phyloP scores from a whole-genome alignment of 208 protist species.

The Leishmania mexicana region DNA sequence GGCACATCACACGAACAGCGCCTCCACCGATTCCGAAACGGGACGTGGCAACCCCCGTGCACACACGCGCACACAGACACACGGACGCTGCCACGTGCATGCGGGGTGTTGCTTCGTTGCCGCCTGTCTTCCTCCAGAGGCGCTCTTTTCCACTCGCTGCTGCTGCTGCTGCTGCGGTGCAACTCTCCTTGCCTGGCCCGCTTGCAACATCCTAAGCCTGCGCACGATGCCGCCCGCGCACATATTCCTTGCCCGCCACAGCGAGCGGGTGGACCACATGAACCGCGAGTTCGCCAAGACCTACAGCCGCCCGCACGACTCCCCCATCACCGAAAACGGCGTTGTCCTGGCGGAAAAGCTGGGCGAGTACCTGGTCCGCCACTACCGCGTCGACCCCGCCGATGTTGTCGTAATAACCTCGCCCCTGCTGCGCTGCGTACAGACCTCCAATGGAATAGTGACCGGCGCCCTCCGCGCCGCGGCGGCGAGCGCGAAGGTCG shows the following conservation, averaged over 20 bases:
- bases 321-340: constrained; percentile 56
- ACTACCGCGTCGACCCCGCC: constrained; percentile 23
- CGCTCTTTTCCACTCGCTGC: not conserved
- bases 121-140: not conserved
- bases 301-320: constrained; percentile 55
- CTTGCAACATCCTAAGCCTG: not conserved
- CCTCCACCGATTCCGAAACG: not conserved
- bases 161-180: not conserved
- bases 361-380: constrained; percentile 35
- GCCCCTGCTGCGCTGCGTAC: constrained; percentile 54
- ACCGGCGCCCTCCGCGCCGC: constrained; percentile 28
- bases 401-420: constrained; percentile 42
- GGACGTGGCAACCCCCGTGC: not conserved
- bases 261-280: constrained; percentile 58
- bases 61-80: too few relatives aligned
- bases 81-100: not conserved
- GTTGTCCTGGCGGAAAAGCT: constrained; percentile 48
- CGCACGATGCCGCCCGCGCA: constrained; percentile 32
- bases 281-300: constrained; percentile 37
- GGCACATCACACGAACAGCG: not conserved
- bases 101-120: not conserved
- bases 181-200: not conserved
- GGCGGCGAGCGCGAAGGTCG: not conserved
- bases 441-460: constrained; percentile 52
- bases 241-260: constrained; percentile 58